Evolutionary conservation across 805 yeast species (phyloP).

Genomic region (Kuraishia molischiana): DNA sequence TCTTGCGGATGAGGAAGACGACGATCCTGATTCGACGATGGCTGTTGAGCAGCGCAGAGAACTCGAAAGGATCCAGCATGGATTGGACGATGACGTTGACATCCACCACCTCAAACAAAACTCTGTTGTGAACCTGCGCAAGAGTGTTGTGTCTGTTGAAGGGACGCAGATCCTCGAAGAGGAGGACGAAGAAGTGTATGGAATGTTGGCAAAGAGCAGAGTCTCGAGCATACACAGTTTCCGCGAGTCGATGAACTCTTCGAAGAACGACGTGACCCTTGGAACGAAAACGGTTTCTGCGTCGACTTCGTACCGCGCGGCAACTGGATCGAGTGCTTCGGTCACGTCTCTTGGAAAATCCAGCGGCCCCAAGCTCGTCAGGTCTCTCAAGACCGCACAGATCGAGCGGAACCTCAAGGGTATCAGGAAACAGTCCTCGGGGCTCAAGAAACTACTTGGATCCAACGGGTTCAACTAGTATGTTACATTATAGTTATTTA

Average conservation of each 20-base stretch:
- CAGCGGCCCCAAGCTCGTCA: background rate
- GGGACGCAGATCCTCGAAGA: background rate
- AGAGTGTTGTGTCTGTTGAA: background rate
- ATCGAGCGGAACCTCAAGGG: conserved; percentile 1
- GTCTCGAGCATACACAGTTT: background rate
- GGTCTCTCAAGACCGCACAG: conserved; percentile 1
- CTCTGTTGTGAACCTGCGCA: background rate
- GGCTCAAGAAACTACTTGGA: background rate
- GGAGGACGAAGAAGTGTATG: background rate
- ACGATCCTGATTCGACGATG: background rate
- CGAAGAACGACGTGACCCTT: background rate
- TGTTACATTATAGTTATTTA: background rate
- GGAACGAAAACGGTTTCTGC: conserved; percentile 1
- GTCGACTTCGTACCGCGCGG: background rate
- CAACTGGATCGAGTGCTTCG: conserved; percentile 1
- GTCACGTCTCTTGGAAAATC: conserved; percentile 2
- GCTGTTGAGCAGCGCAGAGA: background rate
- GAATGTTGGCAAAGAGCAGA: background rate
- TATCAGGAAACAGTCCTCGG: background rate
- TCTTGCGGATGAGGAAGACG: conserved; percentile 1
- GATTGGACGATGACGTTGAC: background rate
- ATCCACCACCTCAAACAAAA: conserved; percentile 3
- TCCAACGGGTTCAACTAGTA: background rate
- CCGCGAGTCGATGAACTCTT: background rate
- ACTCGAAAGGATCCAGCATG: conserved; percentile 1